Evolutionary conservation across 768 basidiomycete genomes (phyloP), one percentile per base, ranked within the genome.

Genomic region (Kwoniella botswanensis): DNA sequence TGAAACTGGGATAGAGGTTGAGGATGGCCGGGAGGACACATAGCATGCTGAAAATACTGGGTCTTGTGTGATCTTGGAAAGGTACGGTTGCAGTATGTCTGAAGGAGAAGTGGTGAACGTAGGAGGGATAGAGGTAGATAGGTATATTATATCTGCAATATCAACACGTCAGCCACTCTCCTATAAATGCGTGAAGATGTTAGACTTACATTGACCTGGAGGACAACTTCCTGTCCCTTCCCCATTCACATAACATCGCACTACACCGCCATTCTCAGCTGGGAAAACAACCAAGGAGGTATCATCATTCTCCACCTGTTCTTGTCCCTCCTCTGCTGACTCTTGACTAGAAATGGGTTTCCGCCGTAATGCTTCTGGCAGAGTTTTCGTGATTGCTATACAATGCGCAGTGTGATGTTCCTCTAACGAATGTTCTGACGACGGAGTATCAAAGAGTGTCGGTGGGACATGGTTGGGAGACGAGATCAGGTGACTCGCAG

Each of bases 171-270:
- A 71, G 65, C 41, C 15, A 29, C 12, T 26, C 22, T 26, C 24
- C 24, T 24, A 1, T 58, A 22, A 58, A 4, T 11, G 12, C 18
- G 15, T 15, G 18, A 2, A 62, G 10, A 26, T 21, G 21, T 17
- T 59, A 4, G 22, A 77, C 84, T 76, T 63, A 84, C 84, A 83
- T 72, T 84, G 81, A 17, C 81, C 81, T 18, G 71, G 53, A 0
- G 84, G 84, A 71, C 83, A 83, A 42, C 77, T 79, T 2, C 82
- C 83, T 1, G 83, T 84, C 5, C 81, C 82, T 52, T 81, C 75
- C 12, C 84, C 84, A 74, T 82, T 83, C 24, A 82, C 35, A 59
- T 84, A 67, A 21, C 68, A 80, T 58, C 80, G 65, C 1, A 83
- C 81, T 22, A 79, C 70, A n/a, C 58, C 58, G 0, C 65, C 72